Evolutionary conservation across 2,329 filamentous ascomycete genomes (phyloP).

Genomic region (Aspergillus ibericus): DNA sequence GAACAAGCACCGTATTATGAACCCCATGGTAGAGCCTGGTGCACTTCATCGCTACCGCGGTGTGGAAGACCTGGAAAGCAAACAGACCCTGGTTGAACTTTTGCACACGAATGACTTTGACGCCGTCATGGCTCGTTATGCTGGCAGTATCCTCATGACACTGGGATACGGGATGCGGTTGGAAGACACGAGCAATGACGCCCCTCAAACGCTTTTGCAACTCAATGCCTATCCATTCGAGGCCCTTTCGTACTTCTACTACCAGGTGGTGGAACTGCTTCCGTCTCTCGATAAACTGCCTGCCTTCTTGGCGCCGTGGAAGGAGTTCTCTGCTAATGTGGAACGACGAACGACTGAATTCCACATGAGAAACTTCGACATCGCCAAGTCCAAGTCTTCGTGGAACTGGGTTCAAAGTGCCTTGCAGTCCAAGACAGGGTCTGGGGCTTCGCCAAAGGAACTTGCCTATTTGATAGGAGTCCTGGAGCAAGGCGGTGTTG

Average conservation of each 20-base stretch:
- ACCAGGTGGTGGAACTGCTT: not conserved
- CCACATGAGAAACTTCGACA: not conserved
- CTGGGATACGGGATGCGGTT: not conserved
- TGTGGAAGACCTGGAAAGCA: conserved; percentile 50
- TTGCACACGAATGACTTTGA: conserved; percentile 41
- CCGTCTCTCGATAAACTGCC: not conserved
- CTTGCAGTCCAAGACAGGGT: not conserved
- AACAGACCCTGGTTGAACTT: conserved; percentile 46
- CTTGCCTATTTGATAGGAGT: not conserved
- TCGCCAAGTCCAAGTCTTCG: not conserved
- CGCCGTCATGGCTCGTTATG: conserved; percentile 25
- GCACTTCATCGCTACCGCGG: conserved; percentile 37
- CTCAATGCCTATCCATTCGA: not conserved
- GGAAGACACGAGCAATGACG: not conserved
- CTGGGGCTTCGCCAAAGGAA: not conserved
- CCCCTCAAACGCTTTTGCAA: not conserved
- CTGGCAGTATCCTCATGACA: not conserved
- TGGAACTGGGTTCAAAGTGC: not conserved
- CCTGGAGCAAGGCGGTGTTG: not conserved
- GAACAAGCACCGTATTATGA: conserved; percentile 43
- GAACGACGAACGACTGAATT: not conserved
- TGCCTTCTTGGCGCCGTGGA: not conserved
- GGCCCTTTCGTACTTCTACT: not conserved
- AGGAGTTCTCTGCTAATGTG: not conserved
- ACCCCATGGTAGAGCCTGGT: conserved; percentile 32